Evolutionary conservation across 208 protist genomes (phyloP), one percentile per base, ranked within the genome.

Genomic region (Balamuthia mandrillaris): DNA sequence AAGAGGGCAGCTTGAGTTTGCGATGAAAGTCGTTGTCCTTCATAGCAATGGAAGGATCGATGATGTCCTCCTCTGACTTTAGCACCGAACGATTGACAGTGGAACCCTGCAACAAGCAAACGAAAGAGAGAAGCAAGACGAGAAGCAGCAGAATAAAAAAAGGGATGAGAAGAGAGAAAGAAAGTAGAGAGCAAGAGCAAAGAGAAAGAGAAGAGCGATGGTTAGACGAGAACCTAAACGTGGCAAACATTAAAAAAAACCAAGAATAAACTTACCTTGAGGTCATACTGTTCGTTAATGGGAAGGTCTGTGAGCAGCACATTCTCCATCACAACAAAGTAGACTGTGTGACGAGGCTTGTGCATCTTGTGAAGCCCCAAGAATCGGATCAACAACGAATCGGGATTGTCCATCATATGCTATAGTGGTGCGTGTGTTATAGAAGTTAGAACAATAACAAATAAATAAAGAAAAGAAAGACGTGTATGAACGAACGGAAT

Each of bases 301-400:
- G 45, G 29, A 10, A 3, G 1, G n/a, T 47, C 35, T 12, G 74
- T 41, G 37, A 44, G 33, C 21, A 81, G 16, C 14, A 81, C 74
- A 24, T 81, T 81, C 35, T 63, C 74, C 74, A 81, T 81, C 51
- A 81, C 74, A 16, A 81, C 74, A 47, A 81, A 81, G 10, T 27
- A 39, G 1, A 39, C 47, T 18, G 27, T 9, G 2, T 39, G 45
- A 6, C 74, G 51, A 52, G 35, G 33, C 1, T 9, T n/a, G n/a
- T n/a, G n/a, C n/a, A 75, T 75, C 44, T 75, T 75, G 51, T 81
- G 18, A 3, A 81, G 47, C 37, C 74, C 74, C 24, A 16, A 81
- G 52, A 81, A 81, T 18, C 74, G 47, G 16, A 54, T 81, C 51
- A 81, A 33, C 51, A 81, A 37, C 51, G 74, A 33, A n/a, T 81